Percentiles rank a stretch among this genome's conserved stretches.
These are phyloP conservation scores for Tolypocladium tundrense DNA, from an alignment of 2,329 filamentous ascomycete species.

Conservation along the genomic window DNA sequence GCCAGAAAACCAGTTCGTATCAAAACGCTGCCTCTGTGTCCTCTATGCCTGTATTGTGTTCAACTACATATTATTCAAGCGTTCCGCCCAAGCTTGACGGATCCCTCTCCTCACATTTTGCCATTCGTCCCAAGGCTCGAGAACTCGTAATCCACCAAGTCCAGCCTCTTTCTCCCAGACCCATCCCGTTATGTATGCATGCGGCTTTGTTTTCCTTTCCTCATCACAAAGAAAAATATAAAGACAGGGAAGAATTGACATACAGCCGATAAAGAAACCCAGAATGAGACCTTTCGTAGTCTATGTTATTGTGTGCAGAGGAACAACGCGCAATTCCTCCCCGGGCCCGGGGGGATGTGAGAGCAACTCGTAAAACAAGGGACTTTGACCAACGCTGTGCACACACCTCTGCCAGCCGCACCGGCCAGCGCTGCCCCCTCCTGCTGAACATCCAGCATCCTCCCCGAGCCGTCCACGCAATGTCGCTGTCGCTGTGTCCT, in stretches of 20 bases:
- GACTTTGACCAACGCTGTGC: not conserved
- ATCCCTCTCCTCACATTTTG: not conserved
- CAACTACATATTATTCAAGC: constrained; percentile 17
- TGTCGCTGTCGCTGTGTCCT: not conserved
- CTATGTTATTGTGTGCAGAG: constrained; percentile 16
- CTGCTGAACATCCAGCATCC: not conserved
- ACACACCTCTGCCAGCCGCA: not conserved
- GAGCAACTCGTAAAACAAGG: not conserved
- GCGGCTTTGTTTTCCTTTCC: not conserved
- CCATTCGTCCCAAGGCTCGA: not conserved
- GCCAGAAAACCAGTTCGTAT: not conserved
- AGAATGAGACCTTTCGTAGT: constrained; percentile 17
- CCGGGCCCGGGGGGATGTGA: not conserved
- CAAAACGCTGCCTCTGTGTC: constrained; percentile 5
- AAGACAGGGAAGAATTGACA: constrained; percentile 11
- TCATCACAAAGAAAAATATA: constrained; percentile 2
- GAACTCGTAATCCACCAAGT: not conserved
- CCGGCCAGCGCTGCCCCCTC: not conserved
- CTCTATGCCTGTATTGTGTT: constrained; percentile 12
- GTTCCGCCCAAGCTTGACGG: constrained; percentile 5
- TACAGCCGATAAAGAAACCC: constrained; percentile 10
- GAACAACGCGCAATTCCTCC: not conserved
- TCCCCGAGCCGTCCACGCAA: not conserved
- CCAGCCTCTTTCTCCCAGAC: not conserved
- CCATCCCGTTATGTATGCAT: not conserved